Conservation (phyloP, 2,329 filamentous ascomycete species). For the Colletotrichum sp. region DNA sequence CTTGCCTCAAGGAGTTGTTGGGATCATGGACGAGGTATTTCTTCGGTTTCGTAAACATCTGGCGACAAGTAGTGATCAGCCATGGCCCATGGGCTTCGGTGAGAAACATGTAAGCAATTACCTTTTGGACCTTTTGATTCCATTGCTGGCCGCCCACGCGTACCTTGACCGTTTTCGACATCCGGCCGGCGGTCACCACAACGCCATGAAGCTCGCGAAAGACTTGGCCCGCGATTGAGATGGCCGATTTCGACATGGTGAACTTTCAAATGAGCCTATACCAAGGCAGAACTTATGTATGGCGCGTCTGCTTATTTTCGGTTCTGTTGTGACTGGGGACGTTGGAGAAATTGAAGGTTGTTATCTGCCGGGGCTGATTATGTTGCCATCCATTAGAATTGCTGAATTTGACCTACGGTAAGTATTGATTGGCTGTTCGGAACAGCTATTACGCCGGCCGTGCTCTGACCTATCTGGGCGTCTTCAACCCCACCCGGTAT, state of each 20-base stretch:
- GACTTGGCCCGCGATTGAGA: conserved; percentile 44
- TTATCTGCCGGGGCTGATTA: not conserved
- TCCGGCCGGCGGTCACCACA: conserved; percentile 78
- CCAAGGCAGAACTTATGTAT: not conserved
- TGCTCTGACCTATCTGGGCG: not conserved
- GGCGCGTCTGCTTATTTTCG: not conserved
- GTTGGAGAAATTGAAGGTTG: not conserved
- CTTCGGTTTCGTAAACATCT: conserved; percentile 70
- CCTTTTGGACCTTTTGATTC: conserved; percentile 50
- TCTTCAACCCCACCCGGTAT: not conserved
- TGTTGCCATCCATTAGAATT: not conserved
- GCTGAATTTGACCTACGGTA: not conserved
- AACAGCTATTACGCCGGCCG: not conserved
- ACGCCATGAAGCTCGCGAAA: conserved; percentile 67
- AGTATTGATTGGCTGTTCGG: not conserved
- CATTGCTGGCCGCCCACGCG: conserved; percentile 73
- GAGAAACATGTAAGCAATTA: not conserved
- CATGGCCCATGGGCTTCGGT: not conserved
- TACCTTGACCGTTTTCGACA: conserved; percentile 82
- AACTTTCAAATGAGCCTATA: not conserved
- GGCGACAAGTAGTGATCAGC: not conserved
- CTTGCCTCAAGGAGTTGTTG: conserved; percentile 72
- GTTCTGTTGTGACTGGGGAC: not conserved
- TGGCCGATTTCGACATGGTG: conserved; percentile 40
- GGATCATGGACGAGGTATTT: conserved; percentile 81